Evolutionary conservation across 1,284 basidiomycete genomes (phyloP).

Genomic region (Pterula multifida): DNA sequence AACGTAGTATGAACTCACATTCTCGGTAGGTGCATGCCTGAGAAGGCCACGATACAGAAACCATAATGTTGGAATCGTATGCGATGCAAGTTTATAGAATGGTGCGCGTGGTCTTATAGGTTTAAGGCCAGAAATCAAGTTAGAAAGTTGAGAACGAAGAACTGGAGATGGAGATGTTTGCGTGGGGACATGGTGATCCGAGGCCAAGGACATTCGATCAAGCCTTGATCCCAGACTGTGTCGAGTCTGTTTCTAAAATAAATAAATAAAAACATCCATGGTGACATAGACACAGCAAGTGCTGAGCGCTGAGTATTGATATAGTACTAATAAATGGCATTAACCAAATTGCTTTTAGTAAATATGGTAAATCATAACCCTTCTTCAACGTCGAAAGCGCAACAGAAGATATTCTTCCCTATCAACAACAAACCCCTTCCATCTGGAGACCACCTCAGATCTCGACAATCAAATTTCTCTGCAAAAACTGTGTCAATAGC

Average conservation of each 20-base stretch:
- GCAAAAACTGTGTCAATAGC: conserved; percentile 7
- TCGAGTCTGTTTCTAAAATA: too few species aligned
- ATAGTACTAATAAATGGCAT: too few species aligned
- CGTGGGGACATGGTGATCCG: not conserved
- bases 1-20: conserved; percentile 28
- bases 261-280: too few species aligned
- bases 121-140: conserved; percentile 41
- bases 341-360: not conserved
- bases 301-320: too few species aligned
- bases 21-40: conserved; percentile 36
- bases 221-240: too few species aligned
- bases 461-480: conserved; percentile 56
- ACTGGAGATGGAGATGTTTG: conserved; percentile 21
- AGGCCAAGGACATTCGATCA: not conserved
- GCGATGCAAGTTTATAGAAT: conserved; percentile 60
- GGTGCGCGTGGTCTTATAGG: conserved; percentile 49
- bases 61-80: conserved; percentile 68
- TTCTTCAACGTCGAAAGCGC: conserved; percentile 70
- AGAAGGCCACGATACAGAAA: conserved; percentile 62
- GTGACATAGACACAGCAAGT: too few species aligned
- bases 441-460: conserved; percentile 71
- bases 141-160: conserved; percentile 40
- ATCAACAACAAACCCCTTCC: conserved; percentile 66
- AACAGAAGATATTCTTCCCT: conserved; percentile 69
- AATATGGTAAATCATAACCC: conserved; percentile 9